These are phyloP conservation scores for Thermothelomyces thermophilus DNA, from an alignment of 2,329 filamentous ascomycete species.

Conservation along the genomic window DNA sequence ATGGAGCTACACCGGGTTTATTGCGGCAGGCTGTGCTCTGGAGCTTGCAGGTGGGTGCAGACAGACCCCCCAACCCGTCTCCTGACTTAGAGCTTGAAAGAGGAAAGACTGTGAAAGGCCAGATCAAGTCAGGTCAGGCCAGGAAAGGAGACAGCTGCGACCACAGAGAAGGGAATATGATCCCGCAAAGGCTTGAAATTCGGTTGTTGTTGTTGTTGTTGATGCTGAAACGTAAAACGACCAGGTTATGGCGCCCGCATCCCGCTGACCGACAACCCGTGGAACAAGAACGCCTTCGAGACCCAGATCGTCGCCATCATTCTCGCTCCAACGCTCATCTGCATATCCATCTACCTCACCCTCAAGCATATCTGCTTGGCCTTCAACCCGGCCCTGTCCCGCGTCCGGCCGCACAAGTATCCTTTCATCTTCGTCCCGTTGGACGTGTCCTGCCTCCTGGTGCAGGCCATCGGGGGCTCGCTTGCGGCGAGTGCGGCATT, in stretches of 20 bases:
- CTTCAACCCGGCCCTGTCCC: slow-evolving; percentile 44
- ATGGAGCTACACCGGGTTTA: slow-evolving; percentile 47
- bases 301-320: slow-evolving; percentile 55
- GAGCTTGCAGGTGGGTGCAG: slow-evolving; percentile 41
- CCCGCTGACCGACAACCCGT: slow-evolving; percentile 47
- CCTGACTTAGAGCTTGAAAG: no score
- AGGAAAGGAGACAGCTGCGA: no score
- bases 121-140: no score
- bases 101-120: no score
- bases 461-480: slow-evolving; percentile 53
- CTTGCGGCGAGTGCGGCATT: slow-evolving; percentile 43
- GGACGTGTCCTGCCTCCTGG: slow-evolving; percentile 51
- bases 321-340: slow-evolving; percentile 54
- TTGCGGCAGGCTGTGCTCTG: slow-evolving; percentile 43
- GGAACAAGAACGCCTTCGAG: slow-evolving; percentile 47
- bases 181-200: no score
- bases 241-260: slow-evolving; percentile 49
- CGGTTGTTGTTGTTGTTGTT: no score
- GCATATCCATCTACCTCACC: slow-evolving; percentile 57
- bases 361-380: slow-evolving; percentile 52
- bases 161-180: no score
- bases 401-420: slow-evolving; percentile 45
- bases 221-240: not conserved
- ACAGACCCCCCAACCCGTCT: no score
- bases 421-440: slow-evolving; percentile 53